Evolutionary conservation across 306 rosid species (phyloP), one percentile per base, ranked within the genome.

Genomic region (Corylus americana): DNA sequence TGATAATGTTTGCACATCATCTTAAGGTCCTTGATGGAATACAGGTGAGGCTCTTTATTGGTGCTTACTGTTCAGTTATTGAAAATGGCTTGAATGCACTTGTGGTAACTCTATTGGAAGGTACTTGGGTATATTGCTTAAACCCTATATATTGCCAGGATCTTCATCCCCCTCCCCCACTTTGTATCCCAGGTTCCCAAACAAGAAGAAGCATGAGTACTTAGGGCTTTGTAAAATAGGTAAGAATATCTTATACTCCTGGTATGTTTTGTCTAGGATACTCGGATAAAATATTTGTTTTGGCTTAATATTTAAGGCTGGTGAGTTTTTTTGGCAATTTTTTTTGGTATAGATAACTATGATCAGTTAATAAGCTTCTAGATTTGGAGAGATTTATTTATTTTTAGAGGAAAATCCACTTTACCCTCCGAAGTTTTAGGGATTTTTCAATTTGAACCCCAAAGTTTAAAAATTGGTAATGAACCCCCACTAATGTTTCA

Each of bases 1-100:
- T 91, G 97, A 85, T 94, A 73, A 85, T 94, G 80, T 94, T 94
- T 91, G 97, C 91, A 55, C 98, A 94, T 90, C 97, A 94, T 80
- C 97, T 85, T 83, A 92, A 84, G 85, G 98, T 92, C 69, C 98
- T 94, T 80, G 96, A 94, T 17, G 92, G 92, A 80, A 81, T 92
- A 77, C 98, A 94, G 90, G 98, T 94, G 77, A 70, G 74, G 68
- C 31, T 74, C 83, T 77, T 63, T 80, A 50, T 54, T 80, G 74
- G 71, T 64, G 74, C 55, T 61, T 79, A 55, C 82, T 54, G 51
- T 84, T 80, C 70, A 69, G 68, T 55, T 54, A 4, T 79, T 71
- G 31, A 47, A 54, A 75, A 59, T 80, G 35, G 49, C 69, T 64
- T 51, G 42, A 29, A 63, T 25, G 53, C 20, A 70, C 16, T 64